phyloP scores from a whole-genome alignment of 2,329 filamentous ascomycete species.

The Diaporthe nobilis region DNA sequence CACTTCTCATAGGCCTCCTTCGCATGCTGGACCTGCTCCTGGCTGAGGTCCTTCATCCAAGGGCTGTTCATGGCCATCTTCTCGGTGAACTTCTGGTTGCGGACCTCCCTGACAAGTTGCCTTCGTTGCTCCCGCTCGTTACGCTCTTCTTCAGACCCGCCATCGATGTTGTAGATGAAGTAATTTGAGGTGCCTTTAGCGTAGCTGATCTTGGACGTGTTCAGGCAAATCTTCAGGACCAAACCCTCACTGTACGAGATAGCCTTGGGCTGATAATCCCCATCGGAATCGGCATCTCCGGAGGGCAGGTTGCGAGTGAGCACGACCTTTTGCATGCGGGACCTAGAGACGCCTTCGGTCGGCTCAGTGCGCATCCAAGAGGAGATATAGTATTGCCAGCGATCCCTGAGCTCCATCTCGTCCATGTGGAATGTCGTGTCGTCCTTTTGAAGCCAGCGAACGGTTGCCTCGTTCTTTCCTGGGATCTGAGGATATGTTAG shows the following conservation, averaged over 20 bases:
- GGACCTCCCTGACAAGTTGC: constrained; percentile 52
- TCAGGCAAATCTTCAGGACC: constrained; percentile 80
- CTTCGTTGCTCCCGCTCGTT: constrained; percentile 66
- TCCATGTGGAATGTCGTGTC: constrained; percentile 88
- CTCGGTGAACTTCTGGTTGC: constrained; percentile 72
- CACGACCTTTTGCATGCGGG: constrained; percentile 76
- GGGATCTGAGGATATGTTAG: constrained; percentile 69
- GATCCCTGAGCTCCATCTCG: constrained; percentile 85
- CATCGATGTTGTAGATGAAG: constrained; percentile 78
- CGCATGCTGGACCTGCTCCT: constrained; percentile 81
- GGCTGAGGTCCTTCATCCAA: constrained; percentile 84
- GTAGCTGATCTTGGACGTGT: constrained; percentile 85
- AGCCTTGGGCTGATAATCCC: constrained; percentile 72
- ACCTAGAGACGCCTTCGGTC: constrained; percentile 81
- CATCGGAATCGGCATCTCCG: constrained; percentile 73
- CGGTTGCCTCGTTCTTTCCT: constrained; percentile 74
- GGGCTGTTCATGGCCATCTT: constrained; percentile 87
- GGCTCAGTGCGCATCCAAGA: constrained; percentile 91
- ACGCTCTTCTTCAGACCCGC: constrained; percentile 77
- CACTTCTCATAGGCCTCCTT: constrained; percentile 75
- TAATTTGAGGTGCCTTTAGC: constrained; percentile 79
- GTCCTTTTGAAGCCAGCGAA: constrained; percentile 79
- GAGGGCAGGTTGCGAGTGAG: constrained; percentile 79
- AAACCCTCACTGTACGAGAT: constrained; percentile 77
- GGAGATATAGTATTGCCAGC: constrained; percentile 96